A percentile compares a stretch with the other conserved stretches of the same genome.
Evolutionary conservation across 78 protist species (phyloP).

Genomic region (Abeoforma whisleri): DNA sequence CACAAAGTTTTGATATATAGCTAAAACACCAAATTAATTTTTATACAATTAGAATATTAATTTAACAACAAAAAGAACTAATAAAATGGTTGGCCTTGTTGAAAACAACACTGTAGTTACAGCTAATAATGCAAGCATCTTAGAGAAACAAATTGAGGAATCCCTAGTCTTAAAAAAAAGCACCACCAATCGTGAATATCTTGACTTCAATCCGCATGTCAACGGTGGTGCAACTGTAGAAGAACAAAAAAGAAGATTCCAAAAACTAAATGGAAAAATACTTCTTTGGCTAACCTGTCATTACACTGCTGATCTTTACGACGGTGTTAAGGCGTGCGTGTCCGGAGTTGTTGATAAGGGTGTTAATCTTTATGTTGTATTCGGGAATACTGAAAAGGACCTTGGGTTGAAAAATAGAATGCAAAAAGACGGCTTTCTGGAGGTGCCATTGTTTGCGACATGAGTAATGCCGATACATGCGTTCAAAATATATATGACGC

Average conservation of each 20-base stretch:
- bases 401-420: neutral
- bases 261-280: neutral
- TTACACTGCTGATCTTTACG: slow-evolving; percentile 12
- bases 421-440: slow-evolving; percentile 1
- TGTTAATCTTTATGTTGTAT: neutral
- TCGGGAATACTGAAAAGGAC: neutral
- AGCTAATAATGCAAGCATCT: no score
- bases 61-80: no score
- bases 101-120: no score
- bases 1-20: no score
- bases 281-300: slow-evolving; percentile 1
- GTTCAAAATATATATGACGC: slow-evolving; percentile 17
- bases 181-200: no score
- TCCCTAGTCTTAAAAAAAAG: no score
- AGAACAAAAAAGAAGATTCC: neutral
- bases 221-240: neutral
- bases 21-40: no score
- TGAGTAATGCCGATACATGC: slow-evolving; percentile 35
- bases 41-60: no score
- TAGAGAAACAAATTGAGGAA: no score
- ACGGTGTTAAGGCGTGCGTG: neutral
- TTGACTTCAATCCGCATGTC: no score
- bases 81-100: no score
- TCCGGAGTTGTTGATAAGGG: neutral
- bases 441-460: neutral